Evolutionary conservation across 2,329 filamentous ascomycete species (phyloP).

Genomic region (Paecilomyces dactylethromorphus): DNA sequence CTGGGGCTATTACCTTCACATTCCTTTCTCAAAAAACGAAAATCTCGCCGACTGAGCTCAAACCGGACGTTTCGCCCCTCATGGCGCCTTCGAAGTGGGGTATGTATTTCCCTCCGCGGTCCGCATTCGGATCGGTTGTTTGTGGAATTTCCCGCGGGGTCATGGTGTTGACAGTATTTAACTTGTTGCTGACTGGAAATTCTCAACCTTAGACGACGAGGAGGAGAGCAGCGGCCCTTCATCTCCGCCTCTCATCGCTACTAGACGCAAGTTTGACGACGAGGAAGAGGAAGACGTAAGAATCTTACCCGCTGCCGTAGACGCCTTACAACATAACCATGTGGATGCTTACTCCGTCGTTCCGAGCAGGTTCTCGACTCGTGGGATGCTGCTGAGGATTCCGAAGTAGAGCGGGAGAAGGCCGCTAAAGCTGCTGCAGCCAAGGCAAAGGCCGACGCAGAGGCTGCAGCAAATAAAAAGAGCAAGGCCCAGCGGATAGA

Average conservation of each 20-base stretch:
- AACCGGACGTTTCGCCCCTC: constrained; percentile 15
- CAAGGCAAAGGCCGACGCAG: constrained; percentile 83
- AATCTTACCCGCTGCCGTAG: constrained; percentile 5
- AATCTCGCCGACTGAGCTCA: neutral
- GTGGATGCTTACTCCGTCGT: constrained; percentile 4
- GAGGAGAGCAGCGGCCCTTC: constrained; percentile 50
- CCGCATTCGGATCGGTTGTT: neutral
- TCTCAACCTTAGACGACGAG: constrained; percentile 32
- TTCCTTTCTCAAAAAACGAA: neutral
- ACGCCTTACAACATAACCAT: neutral
- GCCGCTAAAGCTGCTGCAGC: constrained; percentile 76
- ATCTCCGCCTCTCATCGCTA: constrained; percentile 38
- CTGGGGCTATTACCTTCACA: neutral
- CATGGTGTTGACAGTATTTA: neutral
- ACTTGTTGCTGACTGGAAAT: constrained; percentile 1
- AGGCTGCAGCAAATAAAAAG: constrained; percentile 86
- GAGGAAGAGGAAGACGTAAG: constrained; percentile 81
- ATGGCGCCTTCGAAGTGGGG: constrained; percentile 47
- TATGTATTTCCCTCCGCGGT: constrained; percentile 26
- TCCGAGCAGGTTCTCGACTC: constrained; percentile 72
- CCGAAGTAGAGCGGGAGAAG: constrained; percentile 94
- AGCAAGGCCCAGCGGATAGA: constrained; percentile 78
- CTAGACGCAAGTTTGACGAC: constrained; percentile 75
- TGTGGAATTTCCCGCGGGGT: neutral
- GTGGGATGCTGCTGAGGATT: constrained; percentile 96